Evolutionary conservation across 148 eudicot species (phyloP).

Genomic region (Polygonum maritimum): DNA sequence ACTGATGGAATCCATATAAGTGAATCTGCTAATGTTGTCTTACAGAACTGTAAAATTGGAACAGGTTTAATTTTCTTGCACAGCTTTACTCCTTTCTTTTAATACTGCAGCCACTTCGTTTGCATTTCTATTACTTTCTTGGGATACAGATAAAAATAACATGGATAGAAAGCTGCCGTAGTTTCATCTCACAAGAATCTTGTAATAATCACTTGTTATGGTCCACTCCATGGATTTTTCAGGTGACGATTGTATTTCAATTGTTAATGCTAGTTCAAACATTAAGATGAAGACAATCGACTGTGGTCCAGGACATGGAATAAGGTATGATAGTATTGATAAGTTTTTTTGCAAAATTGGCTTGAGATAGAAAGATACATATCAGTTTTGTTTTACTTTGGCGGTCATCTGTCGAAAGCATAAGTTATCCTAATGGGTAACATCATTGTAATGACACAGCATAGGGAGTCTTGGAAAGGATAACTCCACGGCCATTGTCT

Average conservation of each 20-base stretch:
- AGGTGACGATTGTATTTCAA: constrained; percentile 97
- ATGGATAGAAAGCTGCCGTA: no score
- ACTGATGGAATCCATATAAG: constrained; percentile 94
- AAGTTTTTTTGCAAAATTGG: neutral
- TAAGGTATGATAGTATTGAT: constrained; percentile 36
- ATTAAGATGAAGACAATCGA: constrained; percentile 90
- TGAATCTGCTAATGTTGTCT: constrained; percentile 59
- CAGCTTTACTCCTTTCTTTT: constrained; percentile 7
- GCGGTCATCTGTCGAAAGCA: neutral
- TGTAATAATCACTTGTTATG: neutral
- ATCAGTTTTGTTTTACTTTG: no score
- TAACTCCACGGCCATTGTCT: constrained; percentile 67
- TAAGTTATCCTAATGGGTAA: neutral
- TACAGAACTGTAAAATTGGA: constrained; percentile 76
- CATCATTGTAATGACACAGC: constrained; percentile 28
- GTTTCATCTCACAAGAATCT: neutral
- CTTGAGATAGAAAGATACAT: no score
- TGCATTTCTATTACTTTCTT: neutral
- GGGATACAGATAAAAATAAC: no score
- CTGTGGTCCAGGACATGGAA: constrained; percentile 98
- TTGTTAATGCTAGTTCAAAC: constrained; percentile 73
- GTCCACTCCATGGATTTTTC: constrained; percentile 13
- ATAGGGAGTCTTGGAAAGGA: constrained; percentile 93
- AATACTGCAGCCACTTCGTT: neutral
- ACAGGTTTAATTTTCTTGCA: constrained; percentile 45